Evolutionary conservation across 148 eudicot species (phyloP), one percentile per base, ranked within the genome.

Genomic region (Rhododendron williamsianum): DNA sequence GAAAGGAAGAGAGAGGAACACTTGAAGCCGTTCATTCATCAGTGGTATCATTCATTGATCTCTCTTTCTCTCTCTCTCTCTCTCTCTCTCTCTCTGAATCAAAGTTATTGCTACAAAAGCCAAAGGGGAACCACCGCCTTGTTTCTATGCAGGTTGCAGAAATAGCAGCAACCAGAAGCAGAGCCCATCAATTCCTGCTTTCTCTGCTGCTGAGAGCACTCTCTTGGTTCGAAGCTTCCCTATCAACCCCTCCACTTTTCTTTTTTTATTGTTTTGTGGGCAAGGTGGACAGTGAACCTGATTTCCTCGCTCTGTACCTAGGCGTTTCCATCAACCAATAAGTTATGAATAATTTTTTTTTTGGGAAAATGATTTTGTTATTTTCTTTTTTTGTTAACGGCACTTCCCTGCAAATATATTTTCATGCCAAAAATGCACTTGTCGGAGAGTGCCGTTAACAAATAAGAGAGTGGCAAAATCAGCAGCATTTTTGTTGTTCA

Each of bases 101-200:
- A 46, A 85, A 58, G 6, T 27, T 71, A 71, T 86, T 84, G 81
- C 89, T 76, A 87, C 21, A 88, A 88, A 87, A 65, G 85, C 81
- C 51, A 83, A 88, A 12, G 76, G 76, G 8, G 7, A 71, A 88
- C 85, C 90, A 87, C 87, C 90, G 90, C 87, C 87, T 78, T 86
- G 56, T 72, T 72, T 87, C 80, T 60, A 71, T 30, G 85, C 46
- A 54, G 78, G 76, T 15, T 76, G 76, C 80, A 73, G 84, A 81
- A 46, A 18, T 6, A 10, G 35, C 78, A 81, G 86, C 23, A 33
- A 30, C 38, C 52, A 69, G 56, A 4, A 85, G 78, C 83, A 85
- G 83, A 60, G 33, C 46, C 82, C 82, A 78, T 79, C 76, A 78
- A 63, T 79, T 83, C 46, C 73, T 52, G 36, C 69, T 54, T 16